phyloP scores from a whole-genome alignment of 176 grass and related monocot species.

The Cenchrus purpureus region DNA sequence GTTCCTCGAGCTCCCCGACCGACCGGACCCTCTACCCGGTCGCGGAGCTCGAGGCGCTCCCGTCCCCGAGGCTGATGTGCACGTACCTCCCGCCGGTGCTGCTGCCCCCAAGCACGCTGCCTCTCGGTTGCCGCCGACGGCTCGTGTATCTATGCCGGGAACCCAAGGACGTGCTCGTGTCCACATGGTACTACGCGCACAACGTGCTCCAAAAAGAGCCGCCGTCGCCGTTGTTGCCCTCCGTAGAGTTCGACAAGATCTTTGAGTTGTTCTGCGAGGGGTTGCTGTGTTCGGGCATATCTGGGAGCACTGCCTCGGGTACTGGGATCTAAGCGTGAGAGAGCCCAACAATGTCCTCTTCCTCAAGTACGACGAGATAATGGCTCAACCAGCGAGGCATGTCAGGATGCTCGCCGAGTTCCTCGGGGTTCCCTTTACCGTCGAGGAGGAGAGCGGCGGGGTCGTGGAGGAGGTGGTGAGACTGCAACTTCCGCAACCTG shows the following conservation, averaged over 20 bases:
- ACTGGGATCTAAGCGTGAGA: not conserved
- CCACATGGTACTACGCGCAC: constrained; percentile 3
- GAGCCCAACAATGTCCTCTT: constrained; percentile 15
- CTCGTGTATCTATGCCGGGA: constrained; percentile 31
- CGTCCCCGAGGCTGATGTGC: not conserved
- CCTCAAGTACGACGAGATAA: constrained; percentile 28
- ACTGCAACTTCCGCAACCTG: constrained; percentile 5
- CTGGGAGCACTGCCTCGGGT: constrained; percentile 15
- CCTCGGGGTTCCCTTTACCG: constrained; percentile 10
- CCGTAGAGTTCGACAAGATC: not conserved
- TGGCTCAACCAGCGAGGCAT: not conserved
- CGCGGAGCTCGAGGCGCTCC: not conserved
- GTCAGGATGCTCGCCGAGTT: constrained; percentile 32
- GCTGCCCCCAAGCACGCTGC: not conserved
- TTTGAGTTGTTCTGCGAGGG: constrained; percentile 19
- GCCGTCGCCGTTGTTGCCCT: not conserved
- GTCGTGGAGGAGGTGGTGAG: not conserved
- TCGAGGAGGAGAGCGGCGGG: not conserved
- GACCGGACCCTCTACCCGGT: not conserved
- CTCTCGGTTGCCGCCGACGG: not conserved
- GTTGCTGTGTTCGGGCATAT: not conserved
- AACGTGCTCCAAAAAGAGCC: not conserved
- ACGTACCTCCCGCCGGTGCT: not conserved
- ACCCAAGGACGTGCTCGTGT: constrained; percentile 34
- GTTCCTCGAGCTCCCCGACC: not conserved